phyloP scores from a whole-genome alignment of 2,329 filamentous ascomycete species.

The Alternaria gansuensis region DNA sequence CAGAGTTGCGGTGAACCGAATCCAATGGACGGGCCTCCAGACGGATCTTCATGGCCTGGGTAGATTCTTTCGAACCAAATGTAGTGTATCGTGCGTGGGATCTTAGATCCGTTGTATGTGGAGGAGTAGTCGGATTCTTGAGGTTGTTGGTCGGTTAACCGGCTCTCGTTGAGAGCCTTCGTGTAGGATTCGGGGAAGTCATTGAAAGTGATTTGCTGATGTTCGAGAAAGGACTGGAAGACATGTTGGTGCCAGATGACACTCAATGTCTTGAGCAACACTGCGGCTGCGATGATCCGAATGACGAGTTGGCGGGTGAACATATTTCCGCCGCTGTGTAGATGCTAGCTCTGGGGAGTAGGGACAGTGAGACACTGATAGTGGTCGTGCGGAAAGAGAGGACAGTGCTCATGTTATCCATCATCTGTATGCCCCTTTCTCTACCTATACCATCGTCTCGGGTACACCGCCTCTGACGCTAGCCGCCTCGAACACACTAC shows the following conservation, averaged over 20 bases:
- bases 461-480: not conserved
- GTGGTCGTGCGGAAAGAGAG: not conserved
- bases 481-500: not conserved
- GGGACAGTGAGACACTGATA: not conserved
- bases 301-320: conserved; percentile 7
- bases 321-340: not conserved
- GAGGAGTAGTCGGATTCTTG: conserved; percentile 23
- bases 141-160: conserved; percentile 12
- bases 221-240: conserved; percentile 20
- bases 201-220: conserved; percentile 17
- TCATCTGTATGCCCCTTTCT: conserved; percentile 2
- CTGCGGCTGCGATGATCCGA: conserved; percentile 1
- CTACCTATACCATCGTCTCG: not conserved
- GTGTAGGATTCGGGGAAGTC: conserved; percentile 22
- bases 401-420: not conserved
- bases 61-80: conserved; percentile 31
- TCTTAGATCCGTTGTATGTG: conserved; percentile 15
- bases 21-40: conserved; percentile 18
- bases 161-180: conserved; percentile 21
- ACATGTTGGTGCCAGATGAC: conserved; percentile 16
- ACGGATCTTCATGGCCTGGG: conserved; percentile 16
- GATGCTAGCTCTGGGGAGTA: conserved; percentile 1
- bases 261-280: conserved; percentile 15
- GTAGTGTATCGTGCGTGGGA: conserved; percentile 28
- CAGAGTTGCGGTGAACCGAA: conserved; percentile 30